These are phyloP conservation scores for Scleroderma bovista DNA, from an alignment of 768 basidiomycete species.

Conservation along the genomic window DNA sequence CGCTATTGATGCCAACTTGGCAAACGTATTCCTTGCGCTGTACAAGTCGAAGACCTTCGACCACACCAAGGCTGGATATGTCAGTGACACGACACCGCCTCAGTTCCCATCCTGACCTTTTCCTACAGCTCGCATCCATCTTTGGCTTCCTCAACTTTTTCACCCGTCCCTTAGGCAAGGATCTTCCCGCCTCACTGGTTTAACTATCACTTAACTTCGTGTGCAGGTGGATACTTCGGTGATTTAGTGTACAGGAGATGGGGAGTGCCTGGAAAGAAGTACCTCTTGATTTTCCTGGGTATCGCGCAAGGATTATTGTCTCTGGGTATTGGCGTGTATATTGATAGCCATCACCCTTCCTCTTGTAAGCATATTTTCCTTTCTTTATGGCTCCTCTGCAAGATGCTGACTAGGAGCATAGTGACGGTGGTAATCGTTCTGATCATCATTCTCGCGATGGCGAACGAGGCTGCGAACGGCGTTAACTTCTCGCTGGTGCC, in stretches of 20 bases:
- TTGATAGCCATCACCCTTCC: conserved; percentile 18
- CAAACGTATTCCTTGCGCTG: conserved; percentile 38
- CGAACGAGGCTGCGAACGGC: conserved; percentile 43
- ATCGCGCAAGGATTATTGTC: conserved; percentile 39
- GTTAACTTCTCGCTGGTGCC: conserved; percentile 48
- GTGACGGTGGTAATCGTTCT: conserved; percentile 34
- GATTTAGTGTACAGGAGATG: conserved; percentile 40
- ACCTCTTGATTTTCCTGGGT: conserved; percentile 38
- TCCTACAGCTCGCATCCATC: conserved; percentile 21
- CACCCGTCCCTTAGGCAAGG: conserved; percentile 39
- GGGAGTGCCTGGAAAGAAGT: conserved; percentile 45
- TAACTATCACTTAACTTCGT: background rate
- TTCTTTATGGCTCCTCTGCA: background rate
- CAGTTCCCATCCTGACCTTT: conserved; percentile 2
- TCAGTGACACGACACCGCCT: conserved; percentile 25
- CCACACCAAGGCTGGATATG: conserved; percentile 50
- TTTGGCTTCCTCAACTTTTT: conserved; percentile 48
- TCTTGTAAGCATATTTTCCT: conserved; percentile 12
- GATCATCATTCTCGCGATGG: conserved; percentile 33
- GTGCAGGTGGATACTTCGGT: conserved; percentile 39
- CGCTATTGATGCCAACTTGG: conserved; percentile 48
- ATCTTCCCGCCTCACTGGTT: background rate
- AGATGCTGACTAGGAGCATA: conserved; percentile 5
- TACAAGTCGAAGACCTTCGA: conserved; percentile 36
- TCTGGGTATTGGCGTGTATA: conserved; percentile 44